These are phyloP conservation scores for Claviceps paspali DNA, from an alignment of 2,329 filamentous ascomycete species.

Conservation along the genomic window DNA sequence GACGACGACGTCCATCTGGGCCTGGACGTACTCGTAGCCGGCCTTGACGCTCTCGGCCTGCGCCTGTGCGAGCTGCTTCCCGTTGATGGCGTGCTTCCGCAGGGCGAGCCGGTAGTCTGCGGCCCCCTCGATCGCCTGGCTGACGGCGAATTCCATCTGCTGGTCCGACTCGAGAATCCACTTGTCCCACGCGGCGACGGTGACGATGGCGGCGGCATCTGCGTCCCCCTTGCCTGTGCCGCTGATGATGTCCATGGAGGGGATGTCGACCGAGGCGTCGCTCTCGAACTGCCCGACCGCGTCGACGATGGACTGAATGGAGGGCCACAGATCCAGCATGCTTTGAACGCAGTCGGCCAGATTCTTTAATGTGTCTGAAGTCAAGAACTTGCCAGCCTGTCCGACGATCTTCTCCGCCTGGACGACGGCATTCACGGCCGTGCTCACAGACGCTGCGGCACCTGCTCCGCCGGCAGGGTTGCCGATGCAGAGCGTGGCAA, in stretches of 20 bases:
- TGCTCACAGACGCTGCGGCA: not conserved
- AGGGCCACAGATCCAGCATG: not conserved
- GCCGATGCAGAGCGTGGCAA: not conserved
- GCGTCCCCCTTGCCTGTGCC: not conserved
- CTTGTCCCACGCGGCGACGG: not conserved
- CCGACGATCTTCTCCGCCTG: not conserved
- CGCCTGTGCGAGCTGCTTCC: not conserved
- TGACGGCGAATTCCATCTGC: not conserved
- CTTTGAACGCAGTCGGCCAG: not conserved
- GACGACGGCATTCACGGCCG: not conserved
- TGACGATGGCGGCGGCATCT: not conserved
- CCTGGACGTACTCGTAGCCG: not conserved
- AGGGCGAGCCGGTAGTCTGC: not conserved
- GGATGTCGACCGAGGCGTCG: not conserved
- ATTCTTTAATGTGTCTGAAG: not conserved
- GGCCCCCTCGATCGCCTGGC: not conserved
- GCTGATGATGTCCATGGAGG: not conserved
- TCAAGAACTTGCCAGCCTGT: not conserved
- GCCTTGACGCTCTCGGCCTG: not conserved
- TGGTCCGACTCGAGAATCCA: not conserved
- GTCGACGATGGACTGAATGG: not conserved
- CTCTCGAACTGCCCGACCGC: not conserved
- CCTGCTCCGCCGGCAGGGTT: not conserved
- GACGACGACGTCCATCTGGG: not conserved
- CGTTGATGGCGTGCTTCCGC: not conserved